Evolutionary conservation across 139 green algal species (phyloP), one percentile per base, ranked within the genome.

Genomic region (Coccomyxa sp.): DNA sequence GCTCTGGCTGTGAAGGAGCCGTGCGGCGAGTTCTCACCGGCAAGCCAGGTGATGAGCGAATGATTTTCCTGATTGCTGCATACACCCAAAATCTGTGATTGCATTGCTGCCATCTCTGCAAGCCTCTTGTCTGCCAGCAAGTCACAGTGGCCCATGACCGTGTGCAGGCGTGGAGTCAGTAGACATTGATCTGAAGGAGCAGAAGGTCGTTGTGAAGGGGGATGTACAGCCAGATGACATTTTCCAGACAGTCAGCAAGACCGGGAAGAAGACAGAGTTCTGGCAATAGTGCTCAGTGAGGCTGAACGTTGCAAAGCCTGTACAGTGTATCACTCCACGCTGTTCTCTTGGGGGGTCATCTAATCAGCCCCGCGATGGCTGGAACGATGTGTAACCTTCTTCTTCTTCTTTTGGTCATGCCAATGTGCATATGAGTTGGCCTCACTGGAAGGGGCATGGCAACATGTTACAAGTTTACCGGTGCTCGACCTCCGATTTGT

Each of bases 161-260:
- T 66, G 32, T 45, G 83, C 87, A 94, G 91, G 91, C 51, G 91
- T 96, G 0, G 84, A 95, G 83, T 88, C 82, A 0, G 92, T 90
- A 58, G 87, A 94, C 30, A 85, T 96, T 23, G 87, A 84, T 58
- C 82, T 96, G 16, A 83, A 88, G 76, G 77, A 88, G 67, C 87
- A 96, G 75, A 91, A 90, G 79, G 93, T 94, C 0, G 82, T 91
- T 0, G 93, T 96, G 14, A 88, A 87, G 59, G 89, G 92, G 32
- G 90, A 90, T 31, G 86, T 95, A 0, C 90, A 82, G 0, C 87
- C 90, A 1, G 83, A 95, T 32, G 89, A 82, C 21, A 89, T 95
- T 57, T 74, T 95, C 25, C 86, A 92, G 68, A 91, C 88, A 77
- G 87, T 96, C 3, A 77, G 85, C n/a, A 95, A 96, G 85, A 93